These are phyloP conservation scores for Coniochaeta prunicola DNA, from an alignment of 2,329 filamentous ascomycete genomes.

Conservation along the genomic window DNA sequence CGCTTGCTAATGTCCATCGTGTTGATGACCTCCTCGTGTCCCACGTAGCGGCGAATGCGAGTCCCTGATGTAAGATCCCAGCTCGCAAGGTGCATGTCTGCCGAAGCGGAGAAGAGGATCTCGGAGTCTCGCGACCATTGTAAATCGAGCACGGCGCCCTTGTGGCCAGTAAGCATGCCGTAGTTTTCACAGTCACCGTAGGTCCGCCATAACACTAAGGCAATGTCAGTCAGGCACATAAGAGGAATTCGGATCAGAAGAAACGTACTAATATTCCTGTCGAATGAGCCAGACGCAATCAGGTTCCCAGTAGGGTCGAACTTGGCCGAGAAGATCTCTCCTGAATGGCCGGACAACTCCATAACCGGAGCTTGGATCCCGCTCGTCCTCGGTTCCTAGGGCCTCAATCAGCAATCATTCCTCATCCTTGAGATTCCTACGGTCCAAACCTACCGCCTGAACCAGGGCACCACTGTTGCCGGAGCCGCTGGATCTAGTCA, in stretches of 20 bases:
- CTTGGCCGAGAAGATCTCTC: conserved; percentile 83
- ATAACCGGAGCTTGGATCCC: conserved; percentile 84
- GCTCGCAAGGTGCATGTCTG: conserved; percentile 86
- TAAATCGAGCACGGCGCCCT: conserved; percentile 82
- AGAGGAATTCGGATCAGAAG: neutral
- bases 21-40: conserved; percentile 96
- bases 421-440: neutral
- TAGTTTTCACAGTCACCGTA: conserved; percentile 94
- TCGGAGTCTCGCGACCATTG: conserved; percentile 96
- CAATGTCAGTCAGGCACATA: conserved; percentile 15
- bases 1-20: conserved; percentile 79
- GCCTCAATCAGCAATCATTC: neutral
- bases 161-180: conserved; percentile 79
- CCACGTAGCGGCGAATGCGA: conserved; percentile 83
- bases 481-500: conserved; percentile 42
- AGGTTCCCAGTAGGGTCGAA: conserved; percentile 85
- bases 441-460: conserved; percentile 36
- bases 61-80: conserved; percentile 93
- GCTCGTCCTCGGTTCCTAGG: conserved; percentile 70
- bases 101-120: conserved; percentile 84
- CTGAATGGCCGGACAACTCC: conserved; percentile 77
- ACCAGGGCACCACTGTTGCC: conserved; percentile 37
- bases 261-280: conserved; percentile 67
- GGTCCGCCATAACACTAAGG: conserved; percentile 84
- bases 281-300: conserved; percentile 94